These are phyloP conservation scores for Lentinula lateritia DNA, from an alignment of 768 basidiomycete genomes.

Conservation along the genomic window DNA sequence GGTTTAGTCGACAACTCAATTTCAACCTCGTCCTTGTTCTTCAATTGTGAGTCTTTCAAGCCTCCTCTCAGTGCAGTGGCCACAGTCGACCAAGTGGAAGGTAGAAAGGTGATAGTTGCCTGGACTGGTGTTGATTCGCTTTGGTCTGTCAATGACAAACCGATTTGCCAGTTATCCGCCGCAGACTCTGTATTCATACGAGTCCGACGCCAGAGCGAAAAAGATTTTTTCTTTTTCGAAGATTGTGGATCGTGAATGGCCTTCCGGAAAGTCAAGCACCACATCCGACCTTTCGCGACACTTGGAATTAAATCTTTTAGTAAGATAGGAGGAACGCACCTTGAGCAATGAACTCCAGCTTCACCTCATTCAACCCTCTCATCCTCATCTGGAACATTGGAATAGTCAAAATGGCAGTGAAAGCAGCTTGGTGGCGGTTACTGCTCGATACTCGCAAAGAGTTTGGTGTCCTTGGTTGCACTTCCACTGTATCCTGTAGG, in stretches of 20 bases:
- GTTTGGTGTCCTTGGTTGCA: not conserved
- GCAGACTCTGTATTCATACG: not conserved
- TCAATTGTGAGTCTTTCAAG: no score
- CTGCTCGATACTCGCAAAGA: not conserved
- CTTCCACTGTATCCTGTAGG: not conserved
- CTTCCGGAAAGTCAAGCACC: not conserved
- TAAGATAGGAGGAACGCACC: not conserved
- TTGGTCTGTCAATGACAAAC: not conserved
- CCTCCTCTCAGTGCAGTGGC: no score
- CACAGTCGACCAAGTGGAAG: not conserved
- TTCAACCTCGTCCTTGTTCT: not conserved
- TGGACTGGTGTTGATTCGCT: not conserved
- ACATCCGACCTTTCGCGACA: not conserved
- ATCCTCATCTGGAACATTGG: not conserved
- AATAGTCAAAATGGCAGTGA: not conserved
- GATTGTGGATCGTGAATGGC: not conserved
- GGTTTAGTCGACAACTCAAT: not conserved
- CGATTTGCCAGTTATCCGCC: not conserved
- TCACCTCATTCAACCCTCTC: not conserved
- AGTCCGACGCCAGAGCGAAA: not conserved
- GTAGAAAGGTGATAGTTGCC: not conserved
- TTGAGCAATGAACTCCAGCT: not conserved
- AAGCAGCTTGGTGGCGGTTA: not conserved
- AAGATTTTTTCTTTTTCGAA: not conserved
- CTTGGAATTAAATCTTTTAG: not conserved